Evolutionary conservation across 2,329 filamentous ascomycete genomes (phyloP).

Genomic region (Graphiopsis chlorocephala): DNA sequence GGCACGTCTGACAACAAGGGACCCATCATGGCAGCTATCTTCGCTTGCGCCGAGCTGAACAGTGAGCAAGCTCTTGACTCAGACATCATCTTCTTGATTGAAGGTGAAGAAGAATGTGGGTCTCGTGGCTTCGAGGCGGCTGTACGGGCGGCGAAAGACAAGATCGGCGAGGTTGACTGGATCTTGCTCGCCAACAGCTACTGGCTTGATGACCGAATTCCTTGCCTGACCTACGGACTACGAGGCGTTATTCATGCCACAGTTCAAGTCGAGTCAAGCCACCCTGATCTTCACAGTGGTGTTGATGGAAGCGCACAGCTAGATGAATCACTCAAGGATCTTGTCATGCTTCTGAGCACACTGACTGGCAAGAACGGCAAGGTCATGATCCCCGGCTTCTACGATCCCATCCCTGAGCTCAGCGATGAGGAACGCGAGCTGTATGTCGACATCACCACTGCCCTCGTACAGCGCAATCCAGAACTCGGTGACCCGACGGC

Average conservation of each 20-base stretch:
- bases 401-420: slow-evolving; percentile 75
- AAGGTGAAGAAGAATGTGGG: slow-evolving; percentile 94
- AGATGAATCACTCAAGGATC: slow-evolving; percentile 87
- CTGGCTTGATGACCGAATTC: slow-evolving; percentile 94
- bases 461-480: slow-evolving; percentile 70
- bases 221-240: slow-evolving; percentile 90
- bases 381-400: slow-evolving; percentile 83
- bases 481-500: slow-evolving; percentile 60
- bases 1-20: slow-evolving; percentile 99
- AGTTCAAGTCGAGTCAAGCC: slow-evolving; percentile 78
- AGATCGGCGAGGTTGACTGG: slow-evolving; percentile 90
- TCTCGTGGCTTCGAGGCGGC: slow-evolving; percentile 87
- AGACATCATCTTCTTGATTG: slow-evolving; percentile 90
- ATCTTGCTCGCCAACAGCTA: slow-evolving; percentile 96
- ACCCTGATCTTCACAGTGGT: slow-evolving; percentile 89
- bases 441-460: slow-evolving; percentile 79
- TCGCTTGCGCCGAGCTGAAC: slow-evolving; percentile 85
- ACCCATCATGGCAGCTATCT: slow-evolving; percentile 88
- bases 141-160: slow-evolving; percentile 72
- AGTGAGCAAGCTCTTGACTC: slow-evolving; percentile 80
- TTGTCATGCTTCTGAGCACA: slow-evolving; percentile 77
- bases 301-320: slow-evolving; percentile 92
- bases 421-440: slow-evolving; percentile 72
- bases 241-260: slow-evolving; percentile 92
- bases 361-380: slow-evolving; percentile 78